phyloP scores from a whole-genome alignment of 2,329 filamentous ascomycete species.

The Cryphonectria carpinicola region DNA sequence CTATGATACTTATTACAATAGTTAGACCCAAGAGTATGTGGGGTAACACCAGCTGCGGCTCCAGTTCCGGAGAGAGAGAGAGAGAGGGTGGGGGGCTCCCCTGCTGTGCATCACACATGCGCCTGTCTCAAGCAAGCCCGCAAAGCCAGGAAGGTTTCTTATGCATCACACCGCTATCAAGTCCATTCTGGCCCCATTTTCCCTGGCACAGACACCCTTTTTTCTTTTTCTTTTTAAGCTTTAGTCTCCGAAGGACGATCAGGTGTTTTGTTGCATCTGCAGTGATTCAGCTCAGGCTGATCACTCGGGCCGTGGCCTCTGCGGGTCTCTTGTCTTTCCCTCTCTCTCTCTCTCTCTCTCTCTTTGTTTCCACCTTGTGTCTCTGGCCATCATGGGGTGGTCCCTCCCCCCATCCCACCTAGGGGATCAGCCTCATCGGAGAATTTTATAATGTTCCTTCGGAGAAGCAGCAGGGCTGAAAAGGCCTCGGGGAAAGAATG shows the following conservation, averaged over 20 bases:
- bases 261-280: not conserved
- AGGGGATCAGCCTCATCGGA: not conserved
- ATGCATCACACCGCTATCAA: not conserved
- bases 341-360: no score
- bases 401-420: not conserved
- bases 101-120: not conserved
- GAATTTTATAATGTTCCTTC: not conserved
- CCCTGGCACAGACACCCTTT: not conserved
- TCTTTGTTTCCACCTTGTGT: no score
- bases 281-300: not conserved
- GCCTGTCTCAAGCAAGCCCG: conserved; percentile 2
- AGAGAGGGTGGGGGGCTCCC: no score
- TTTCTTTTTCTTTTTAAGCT: not conserved
- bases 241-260: not conserved
- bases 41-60: not conserved
- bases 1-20: not conserved
- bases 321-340: not conserved
- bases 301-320: not conserved
- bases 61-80: not conserved
- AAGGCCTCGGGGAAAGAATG: not conserved
- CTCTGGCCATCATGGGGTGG: no score
- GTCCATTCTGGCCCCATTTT: not conserved
- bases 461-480: not conserved
- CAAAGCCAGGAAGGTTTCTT: not conserved
- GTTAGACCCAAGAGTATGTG: not conserved